These are phyloP conservation scores for Cryphonectria japonica DNA, from an alignment of 2,329 filamentous ascomycete species.

Conservation along the genomic window DNA sequence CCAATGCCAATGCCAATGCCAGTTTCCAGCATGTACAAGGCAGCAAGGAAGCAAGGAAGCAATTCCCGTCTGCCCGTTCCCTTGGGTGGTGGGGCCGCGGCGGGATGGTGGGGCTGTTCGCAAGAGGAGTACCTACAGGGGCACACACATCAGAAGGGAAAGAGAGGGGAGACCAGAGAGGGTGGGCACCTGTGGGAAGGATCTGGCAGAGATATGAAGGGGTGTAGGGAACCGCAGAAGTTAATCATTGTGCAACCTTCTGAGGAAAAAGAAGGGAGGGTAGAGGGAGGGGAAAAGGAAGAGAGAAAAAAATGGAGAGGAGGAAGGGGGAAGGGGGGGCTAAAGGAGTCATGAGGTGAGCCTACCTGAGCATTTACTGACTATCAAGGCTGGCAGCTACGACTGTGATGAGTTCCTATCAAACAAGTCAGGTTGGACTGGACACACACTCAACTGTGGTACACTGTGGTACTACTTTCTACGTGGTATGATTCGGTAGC, in stretches of 20 bases:
- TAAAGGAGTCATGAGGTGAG: neutral
- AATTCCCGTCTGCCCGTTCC: slow-evolving; percentile 4
- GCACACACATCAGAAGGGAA: neutral
- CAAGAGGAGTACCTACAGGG: neutral
- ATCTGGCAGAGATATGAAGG: neutral
- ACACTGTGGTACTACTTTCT: neutral
- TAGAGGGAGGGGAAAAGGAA: neutral
- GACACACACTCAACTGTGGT: neutral
- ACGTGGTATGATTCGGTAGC: neutral
- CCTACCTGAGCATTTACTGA: neutral
- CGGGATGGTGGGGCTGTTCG: neutral
- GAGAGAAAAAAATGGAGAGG: neutral
- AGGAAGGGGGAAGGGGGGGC: neutral
- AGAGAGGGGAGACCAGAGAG: neutral
- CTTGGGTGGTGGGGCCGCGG: slow-evolving; percentile 4
- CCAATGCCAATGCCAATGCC: neutral
- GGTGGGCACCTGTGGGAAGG: slow-evolving; percentile 1
- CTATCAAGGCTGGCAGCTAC: neutral
- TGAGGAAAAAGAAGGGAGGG: neutral
- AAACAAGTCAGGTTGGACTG: neutral
- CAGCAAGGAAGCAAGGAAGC: neutral
- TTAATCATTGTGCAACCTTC: neutral
- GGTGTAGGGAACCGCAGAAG: neutral
- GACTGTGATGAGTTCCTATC: neutral
- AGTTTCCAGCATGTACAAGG: neutral